Base-by-base conservation (phyloP, 2,329 filamentous ascomycete species). In the Exophiala phaeomuriformis region DNA sequence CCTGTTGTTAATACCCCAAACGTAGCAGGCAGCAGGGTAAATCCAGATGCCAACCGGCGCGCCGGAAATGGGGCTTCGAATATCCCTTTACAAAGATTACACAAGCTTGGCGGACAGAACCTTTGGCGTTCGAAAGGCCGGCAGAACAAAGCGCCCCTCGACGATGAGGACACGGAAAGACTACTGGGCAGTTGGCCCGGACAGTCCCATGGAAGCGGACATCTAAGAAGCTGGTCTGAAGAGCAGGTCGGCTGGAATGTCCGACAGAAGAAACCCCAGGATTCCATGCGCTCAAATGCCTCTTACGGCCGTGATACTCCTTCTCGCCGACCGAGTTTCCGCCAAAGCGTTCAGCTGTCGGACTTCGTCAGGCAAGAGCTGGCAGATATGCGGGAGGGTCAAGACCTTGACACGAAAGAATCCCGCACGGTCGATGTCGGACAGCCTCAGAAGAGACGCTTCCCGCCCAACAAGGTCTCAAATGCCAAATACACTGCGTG, bases 401-500 rank as follows among this genome's bases (percentile, higher is more conserved):
- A 56, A 28, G 49, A 60, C 33, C 37, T 63, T 28, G 60, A 62
- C 33, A 55, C 58, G 32, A 65, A 68, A 4, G 78, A 88, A 1
- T 86, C 88, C 30, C 82, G 91, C 51, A 80, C 81, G 47, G 80
- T 96, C 31, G 76, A 82, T 2, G 87, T 95, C 49, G 91, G 89
- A 53, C 83, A 85, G 45, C 67, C 74, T 31, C 90, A 95, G 66
- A 69, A 81, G 30, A 77, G 83, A 47, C 83, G 85, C 61, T 97
- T 91, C 68, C 91, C 93, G 6, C 82, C 87, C 5, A 98, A 98
- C 69, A 80, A 89, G 52, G 81, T 98, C 46, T 97, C 91, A 35
- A 97, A 98, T 68, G 91, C 93, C 51, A 98, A 97, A 77, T 98
- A 98, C 70, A 97, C 91, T 31, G 83, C 90, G 1, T 85, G 90